Conservation (phyloP, 805 yeast genomes). For the Pichia paraexigua region DNA sequence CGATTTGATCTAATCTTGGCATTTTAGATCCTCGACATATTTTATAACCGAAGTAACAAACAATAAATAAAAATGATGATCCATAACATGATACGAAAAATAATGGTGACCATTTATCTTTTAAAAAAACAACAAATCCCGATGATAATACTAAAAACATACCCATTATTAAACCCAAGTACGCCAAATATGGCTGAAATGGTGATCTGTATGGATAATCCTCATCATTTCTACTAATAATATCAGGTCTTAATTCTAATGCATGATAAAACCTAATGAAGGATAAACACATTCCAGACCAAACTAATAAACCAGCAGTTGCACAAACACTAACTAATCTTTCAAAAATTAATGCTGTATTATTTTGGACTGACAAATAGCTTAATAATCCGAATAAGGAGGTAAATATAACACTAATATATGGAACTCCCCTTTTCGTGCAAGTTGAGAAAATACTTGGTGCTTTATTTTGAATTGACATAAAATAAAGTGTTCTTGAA, state of each 20-base stretch:
- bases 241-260: conserved; percentile 45
- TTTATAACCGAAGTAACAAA: conserved; percentile 44
- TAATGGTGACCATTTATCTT: conserved; percentile 40
- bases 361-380: conserved; percentile 48
- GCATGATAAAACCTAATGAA: conserved; percentile 49
- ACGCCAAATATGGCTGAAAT: conserved; percentile 47
- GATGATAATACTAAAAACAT: conserved; percentile 34
- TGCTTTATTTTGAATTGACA: conserved; percentile 49
- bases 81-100: conserved; percentile 50
- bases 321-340: conserved; percentile 61
- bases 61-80: conserved; percentile 36
- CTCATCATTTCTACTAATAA: conserved; percentile 44
- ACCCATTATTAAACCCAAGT: conserved; percentile 39
- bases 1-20: conserved; percentile 64
- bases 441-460: conserved; percentile 56
- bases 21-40: conserved; percentile 53
- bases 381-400: conserved; percentile 55
- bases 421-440: conserved; percentile 63
- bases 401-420: conserved; percentile 57
- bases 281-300: conserved; percentile 62
- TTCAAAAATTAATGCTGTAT: conserved; percentile 57
- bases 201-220: conserved; percentile 50
- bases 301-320: conserved; percentile 68
- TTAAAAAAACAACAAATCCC: conserved; percentile 46
- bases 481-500: conserved; percentile 48